Conservation (phyloP, 2,329 filamentous ascomycete species). For the Penicillium sclerotiorum region DNA sequence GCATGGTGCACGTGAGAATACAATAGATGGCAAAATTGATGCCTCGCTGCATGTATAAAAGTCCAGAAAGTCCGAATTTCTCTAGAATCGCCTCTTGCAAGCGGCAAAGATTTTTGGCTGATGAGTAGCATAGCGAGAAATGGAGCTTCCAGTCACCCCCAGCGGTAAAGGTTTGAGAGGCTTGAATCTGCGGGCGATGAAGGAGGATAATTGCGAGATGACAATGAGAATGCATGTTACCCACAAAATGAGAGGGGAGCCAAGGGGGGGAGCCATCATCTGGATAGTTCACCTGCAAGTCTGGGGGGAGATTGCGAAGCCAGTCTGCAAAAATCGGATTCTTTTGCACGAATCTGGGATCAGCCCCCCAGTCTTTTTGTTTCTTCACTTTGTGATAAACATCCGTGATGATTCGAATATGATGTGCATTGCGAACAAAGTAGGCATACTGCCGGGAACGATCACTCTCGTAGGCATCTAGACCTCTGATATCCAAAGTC, state of each 20-base stretch:
- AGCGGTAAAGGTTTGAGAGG: slow-evolving; percentile 69
- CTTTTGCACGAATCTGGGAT: slow-evolving; percentile 78
- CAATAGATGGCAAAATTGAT: slow-evolving; percentile 96
- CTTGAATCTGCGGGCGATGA: slow-evolving; percentile 80
- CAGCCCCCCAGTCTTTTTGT: slow-evolving; percentile 81
- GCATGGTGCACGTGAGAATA: slow-evolving; percentile 85
- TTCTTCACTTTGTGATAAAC: slow-evolving; percentile 74
- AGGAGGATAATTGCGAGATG: slow-evolving; percentile 83
- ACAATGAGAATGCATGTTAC: slow-evolving; percentile 88
- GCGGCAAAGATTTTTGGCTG: slow-evolving; percentile 82
- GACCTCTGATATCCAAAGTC: slow-evolving; percentile 63
- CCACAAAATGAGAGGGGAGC: slow-evolving; percentile 83
- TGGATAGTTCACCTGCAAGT: slow-evolving; percentile 77
- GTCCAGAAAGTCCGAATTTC: slow-evolving; percentile 74
- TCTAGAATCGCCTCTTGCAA: slow-evolving; percentile 81
- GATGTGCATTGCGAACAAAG: slow-evolving; percentile 74
- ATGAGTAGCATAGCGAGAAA: slow-evolving; percentile 81
- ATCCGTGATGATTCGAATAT: slow-evolving; percentile 75
- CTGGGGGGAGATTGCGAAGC: slow-evolving; percentile 74
- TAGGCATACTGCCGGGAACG: slow-evolving; percentile 84
- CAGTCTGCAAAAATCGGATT: slow-evolving; percentile 77
- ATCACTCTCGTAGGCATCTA: slow-evolving; percentile 74
- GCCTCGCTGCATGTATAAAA: slow-evolving; percentile 89
- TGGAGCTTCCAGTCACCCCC: slow-evolving; percentile 84
- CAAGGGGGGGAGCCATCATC: slow-evolving; percentile 78